These are phyloP conservation scores for Phytophthora syringae DNA, from an alignment of 352 stramenopile species.

Conservation along the genomic window DNA sequence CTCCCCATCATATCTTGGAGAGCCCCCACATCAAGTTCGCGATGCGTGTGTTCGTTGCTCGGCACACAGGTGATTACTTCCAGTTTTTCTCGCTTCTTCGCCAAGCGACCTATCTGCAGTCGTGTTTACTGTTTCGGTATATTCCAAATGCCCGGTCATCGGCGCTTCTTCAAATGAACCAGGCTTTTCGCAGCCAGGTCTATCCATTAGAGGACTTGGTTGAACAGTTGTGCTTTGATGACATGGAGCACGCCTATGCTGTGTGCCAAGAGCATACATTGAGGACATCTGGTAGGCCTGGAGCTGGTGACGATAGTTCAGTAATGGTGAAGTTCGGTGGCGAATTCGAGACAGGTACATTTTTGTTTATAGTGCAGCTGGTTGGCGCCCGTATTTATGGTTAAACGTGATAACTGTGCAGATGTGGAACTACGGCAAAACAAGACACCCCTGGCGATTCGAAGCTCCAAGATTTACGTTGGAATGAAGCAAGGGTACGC, in stretches of 20 bases:
- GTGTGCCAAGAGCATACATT: constrained; percentile 79
- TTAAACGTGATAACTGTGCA: constrained; percentile 24
- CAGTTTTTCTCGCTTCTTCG: constrained; percentile 84
- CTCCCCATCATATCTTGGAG: constrained; percentile 63
- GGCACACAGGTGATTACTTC: constrained; percentile 85
- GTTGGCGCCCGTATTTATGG: constrained; percentile 1
- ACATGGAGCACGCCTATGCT: constrained; percentile 68
- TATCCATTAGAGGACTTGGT: constrained; percentile 73
- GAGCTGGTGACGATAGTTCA: constrained; percentile 47
- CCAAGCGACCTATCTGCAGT: constrained; percentile 81
- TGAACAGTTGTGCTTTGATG: constrained; percentile 82
- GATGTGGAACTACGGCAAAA: constrained; percentile 73
- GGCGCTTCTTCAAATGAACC: constrained; percentile 83
- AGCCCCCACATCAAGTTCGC: constrained; percentile 86
- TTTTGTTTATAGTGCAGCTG: background rate
- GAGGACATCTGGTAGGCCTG: constrained; percentile 50
- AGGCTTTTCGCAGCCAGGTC: constrained; percentile 68
- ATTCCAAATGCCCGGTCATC: constrained; percentile 77
- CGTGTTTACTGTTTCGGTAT: constrained; percentile 85
- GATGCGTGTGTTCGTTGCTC: constrained; percentile 87
- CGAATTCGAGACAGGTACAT: constrained; percentile 77
- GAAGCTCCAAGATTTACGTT: constrained; percentile 71
- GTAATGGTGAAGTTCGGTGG: constrained; percentile 78
- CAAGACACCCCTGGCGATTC: constrained; percentile 66
- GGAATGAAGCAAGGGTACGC: constrained; percentile 85